Conservation (phyloP, 306 rosid genomes). For the Dalbergia cultrata region DNA sequence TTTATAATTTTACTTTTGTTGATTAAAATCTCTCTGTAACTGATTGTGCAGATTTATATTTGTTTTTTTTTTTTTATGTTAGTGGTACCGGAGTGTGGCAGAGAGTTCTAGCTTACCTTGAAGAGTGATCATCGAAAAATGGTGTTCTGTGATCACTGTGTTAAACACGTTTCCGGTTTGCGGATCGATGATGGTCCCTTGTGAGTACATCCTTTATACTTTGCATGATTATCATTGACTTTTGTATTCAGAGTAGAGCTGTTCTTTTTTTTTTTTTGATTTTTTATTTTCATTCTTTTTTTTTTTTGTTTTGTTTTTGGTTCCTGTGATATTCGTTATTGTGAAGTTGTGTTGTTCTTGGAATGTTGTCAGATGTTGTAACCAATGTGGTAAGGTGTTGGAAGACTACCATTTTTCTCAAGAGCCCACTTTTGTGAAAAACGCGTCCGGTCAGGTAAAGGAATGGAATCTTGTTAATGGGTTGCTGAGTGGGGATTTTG, state of each 20-base stretch:
- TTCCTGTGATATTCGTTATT: not conserved
- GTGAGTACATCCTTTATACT: slow-evolving; percentile 20
- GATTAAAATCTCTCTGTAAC: not conserved
- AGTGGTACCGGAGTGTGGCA: not conserved
- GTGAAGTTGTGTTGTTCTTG: not conserved
- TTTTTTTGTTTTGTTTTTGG: not conserved
- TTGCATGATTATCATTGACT: not conserved
- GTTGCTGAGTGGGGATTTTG: slow-evolving; percentile 13
- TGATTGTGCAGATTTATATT: slow-evolving; percentile 8
- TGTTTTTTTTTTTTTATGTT: not conserved
- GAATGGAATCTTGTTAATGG: not conserved
- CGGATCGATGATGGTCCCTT: not conserved
- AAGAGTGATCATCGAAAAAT: not conserved
- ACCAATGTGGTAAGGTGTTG: slow-evolving; percentile 38
- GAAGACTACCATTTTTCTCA: slow-evolving; percentile 24
- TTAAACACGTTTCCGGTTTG: not conserved
- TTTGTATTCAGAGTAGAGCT: not conserved
- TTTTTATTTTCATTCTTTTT: not conserved
- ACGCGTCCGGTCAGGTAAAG: slow-evolving; percentile 40
- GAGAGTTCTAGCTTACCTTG: not conserved
- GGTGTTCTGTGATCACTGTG: slow-evolving; percentile 42
- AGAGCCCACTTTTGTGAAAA: slow-evolving; percentile 40
- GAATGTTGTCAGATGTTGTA: slow-evolving; percentile 38
- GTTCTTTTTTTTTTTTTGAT: not conserved
- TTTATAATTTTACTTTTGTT: not conserved